phyloP scores from a whole-genome alignment of 768 basidiomycete genomes.

The Macrocybe gigantea region DNA sequence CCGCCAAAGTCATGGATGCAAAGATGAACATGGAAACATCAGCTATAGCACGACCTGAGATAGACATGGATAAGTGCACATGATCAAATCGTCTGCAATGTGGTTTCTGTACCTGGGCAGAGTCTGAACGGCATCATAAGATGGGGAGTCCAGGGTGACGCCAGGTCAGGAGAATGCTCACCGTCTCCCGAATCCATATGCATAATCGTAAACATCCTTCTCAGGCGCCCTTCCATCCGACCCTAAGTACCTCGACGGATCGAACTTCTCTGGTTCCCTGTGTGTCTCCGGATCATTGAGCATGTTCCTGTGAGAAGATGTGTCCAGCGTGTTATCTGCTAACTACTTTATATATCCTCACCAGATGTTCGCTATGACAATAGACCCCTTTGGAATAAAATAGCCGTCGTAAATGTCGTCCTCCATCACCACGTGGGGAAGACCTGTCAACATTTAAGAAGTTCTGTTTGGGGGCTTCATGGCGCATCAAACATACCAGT shows the following conservation, averaged over 20 bases:
- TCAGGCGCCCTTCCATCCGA: slow-evolving; percentile 14
- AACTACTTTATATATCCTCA: not conserved
- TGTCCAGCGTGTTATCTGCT: not conserved
- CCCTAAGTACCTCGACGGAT: slow-evolving; percentile 13
- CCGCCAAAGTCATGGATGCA: not conserved
- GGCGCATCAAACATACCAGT: slow-evolving; percentile 3
- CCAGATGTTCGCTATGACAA: slow-evolving; percentile 20
- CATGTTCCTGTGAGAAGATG: slow-evolving; percentile 12
- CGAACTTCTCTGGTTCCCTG: slow-evolving; percentile 13
- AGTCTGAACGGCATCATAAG: not conserved
- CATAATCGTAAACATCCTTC: slow-evolving; percentile 27
- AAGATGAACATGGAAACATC: slow-evolving; percentile 2
- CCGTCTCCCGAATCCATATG: slow-evolving; percentile 44
- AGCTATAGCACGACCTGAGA: not conserved
- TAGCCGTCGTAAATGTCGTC: slow-evolving; percentile 17
- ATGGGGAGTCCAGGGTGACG: not conserved
- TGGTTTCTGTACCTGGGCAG: slow-evolving; percentile 2
- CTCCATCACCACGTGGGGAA: slow-evolving; percentile 21
- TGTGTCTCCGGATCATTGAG: slow-evolving; percentile 14
- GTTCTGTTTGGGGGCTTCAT: slow-evolving; percentile 15
- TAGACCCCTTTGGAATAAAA: slow-evolving; percentile 19
- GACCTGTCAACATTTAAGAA: slow-evolving; percentile 16
- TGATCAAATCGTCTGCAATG: not conserved
- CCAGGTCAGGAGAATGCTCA: not conserved
- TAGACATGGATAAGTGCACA: not conserved